Conservation (phyloP, 345 rosid species). For the Gossypium stocksii region DNA sequence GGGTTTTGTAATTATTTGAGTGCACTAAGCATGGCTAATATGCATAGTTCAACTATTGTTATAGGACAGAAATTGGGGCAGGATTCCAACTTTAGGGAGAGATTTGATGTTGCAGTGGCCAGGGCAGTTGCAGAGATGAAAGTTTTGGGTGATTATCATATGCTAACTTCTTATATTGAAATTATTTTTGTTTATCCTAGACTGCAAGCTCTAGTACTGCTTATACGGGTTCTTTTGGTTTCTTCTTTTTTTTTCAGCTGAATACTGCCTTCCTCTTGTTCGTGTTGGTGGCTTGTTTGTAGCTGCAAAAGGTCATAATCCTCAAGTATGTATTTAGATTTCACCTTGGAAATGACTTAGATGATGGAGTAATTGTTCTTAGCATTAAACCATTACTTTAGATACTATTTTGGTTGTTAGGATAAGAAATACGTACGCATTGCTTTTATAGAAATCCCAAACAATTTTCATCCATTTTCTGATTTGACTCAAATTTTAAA, state of each 20-base stretch:
- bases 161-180: not conserved
- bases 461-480: not conserved
- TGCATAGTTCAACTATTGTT: conserved; percentile 18
- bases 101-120: conserved; percentile 85
- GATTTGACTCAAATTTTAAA: not conserved
- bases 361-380: not conserved
- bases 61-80: conserved; percentile 73
- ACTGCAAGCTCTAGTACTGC: conserved; percentile 6
- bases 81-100: conserved; percentile 54
- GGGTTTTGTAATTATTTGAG: not conserved
- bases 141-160: conserved; percentile 53
- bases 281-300: conserved; percentile 90
- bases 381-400: not conserved
- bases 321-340: conserved; percentile 45
- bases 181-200: not conserved
- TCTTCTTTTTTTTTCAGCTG: conserved; percentile 53
- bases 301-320: conserved; percentile 96
- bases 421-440: not conserved
- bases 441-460: not conserved
- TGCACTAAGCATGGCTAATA: conserved; percentile 10
- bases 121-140: conserved; percentile 98
- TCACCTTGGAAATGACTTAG: conserved; percentile 10
- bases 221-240: conserved; percentile 13
- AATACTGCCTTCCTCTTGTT: conserved; percentile 91
- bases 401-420: not conserved